Evolutionary conservation across 352 stramenopile genomes (phyloP).

Genomic region (Pythium scleroteichum): DNA sequence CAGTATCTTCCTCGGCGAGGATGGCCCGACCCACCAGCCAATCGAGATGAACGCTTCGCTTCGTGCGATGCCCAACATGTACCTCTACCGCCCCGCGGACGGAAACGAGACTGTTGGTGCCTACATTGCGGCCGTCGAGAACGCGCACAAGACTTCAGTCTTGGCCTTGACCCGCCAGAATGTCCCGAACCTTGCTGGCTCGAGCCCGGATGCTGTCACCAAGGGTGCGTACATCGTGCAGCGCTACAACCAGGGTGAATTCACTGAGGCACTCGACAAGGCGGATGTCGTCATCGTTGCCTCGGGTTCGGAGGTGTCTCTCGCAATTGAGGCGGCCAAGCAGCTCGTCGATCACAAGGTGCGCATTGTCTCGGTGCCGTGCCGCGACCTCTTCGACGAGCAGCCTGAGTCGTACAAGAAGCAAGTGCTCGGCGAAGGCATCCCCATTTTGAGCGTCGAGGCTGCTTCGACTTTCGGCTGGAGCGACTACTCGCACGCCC

Average conservation of each 20-base stretch:
- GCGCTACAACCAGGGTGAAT: constrained; percentile 75
- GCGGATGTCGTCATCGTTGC: constrained; percentile 93
- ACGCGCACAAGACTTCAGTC: constrained; percentile 90
- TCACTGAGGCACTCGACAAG: constrained; percentile 67
- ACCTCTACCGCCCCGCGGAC: constrained; percentile 97
- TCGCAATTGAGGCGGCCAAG: constrained; percentile 95
- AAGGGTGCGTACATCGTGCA: constrained; percentile 90
- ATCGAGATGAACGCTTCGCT: constrained; percentile 98
- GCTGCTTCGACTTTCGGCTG: constrained; percentile 94
- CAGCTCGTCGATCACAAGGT: constrained; percentile 81
- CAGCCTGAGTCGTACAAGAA: constrained; percentile 96
- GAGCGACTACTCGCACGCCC: constrained; percentile 94
- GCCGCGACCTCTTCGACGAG: constrained; percentile 97
- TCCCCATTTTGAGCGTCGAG: constrained; percentile 96
- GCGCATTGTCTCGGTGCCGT: constrained; percentile 97
- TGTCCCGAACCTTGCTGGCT: constrained; percentile 90
- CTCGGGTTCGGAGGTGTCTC: constrained; percentile 95
- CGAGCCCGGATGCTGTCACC: constrained; percentile 86
- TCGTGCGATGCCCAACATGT: constrained; percentile 98
- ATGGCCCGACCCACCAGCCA: constrained; percentile 99
- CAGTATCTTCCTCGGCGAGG: constrained; percentile 99
- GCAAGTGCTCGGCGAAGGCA: constrained; percentile 92
- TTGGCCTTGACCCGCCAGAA: constrained; percentile 93
- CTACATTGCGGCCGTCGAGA: constrained; percentile 91
- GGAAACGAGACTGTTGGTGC: constrained; percentile 97